A percentile compares a stretch with the other conserved stretches of the same genome.
These are phyloP conservation scores for Extremus antarcticus DNA, from an alignment of 495 filamentous ascomycete species.

Conservation along the genomic window DNA sequence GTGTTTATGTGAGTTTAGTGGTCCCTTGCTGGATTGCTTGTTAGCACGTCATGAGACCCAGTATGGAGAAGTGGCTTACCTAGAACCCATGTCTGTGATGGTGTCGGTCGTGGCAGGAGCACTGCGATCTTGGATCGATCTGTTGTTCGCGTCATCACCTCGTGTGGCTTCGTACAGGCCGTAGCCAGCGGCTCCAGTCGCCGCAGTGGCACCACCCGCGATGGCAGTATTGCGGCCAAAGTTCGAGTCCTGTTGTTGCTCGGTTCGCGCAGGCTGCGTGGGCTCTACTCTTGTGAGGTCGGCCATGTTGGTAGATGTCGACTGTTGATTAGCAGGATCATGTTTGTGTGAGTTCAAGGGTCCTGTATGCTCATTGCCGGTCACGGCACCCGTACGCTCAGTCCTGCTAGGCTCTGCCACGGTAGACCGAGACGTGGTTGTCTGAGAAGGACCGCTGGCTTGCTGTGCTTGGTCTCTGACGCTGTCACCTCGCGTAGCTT, in stretches of 20 bases:
- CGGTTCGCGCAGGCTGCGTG: background rate
- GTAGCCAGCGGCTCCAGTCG: background rate
- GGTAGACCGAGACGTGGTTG: too few relatives aligned
- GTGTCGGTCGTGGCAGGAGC: background rate
- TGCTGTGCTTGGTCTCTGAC: background rate
- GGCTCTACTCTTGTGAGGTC: too few relatives aligned
- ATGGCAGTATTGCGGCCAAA: constrained; percentile 5
- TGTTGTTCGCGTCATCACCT: background rate
- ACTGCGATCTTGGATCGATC: background rate
- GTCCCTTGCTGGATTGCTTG: background rate
- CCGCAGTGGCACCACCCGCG: constrained; percentile 1
- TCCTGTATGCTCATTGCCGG: background rate
- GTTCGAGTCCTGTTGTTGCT: background rate
- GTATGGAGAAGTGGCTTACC: too few relatives aligned
- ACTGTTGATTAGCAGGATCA: background rate
- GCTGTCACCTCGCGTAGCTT: background rate
- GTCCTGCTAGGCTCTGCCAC: too few relatives aligned
- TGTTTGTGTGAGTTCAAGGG: background rate
- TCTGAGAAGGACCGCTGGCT: too few relatives aligned
- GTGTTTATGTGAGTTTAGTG: background rate
- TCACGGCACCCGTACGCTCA: background rate
- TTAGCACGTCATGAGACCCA: background rate
- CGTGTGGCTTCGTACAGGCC: constrained; percentile 17
- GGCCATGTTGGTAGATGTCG: background rate
- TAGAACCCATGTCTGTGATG: constrained; percentile 3